Evolutionary conservation across 352 stramenopile species (phyloP), one percentile per base, ranked within the genome.

Genomic region (Pythium dissimile): DNA sequence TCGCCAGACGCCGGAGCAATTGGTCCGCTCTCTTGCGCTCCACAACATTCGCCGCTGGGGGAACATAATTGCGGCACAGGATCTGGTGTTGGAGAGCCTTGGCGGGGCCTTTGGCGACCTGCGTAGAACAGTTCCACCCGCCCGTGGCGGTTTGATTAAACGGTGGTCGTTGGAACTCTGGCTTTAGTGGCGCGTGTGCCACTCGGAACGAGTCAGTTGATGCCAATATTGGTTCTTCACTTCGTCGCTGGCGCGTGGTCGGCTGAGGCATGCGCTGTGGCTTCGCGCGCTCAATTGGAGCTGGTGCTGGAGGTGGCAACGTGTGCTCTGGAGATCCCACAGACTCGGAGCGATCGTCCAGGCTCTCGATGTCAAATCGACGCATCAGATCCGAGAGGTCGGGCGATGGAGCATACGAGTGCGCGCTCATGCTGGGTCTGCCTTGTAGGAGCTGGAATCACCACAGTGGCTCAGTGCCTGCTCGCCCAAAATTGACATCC

Each of bases 21-120:
- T 76, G 56, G 30, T 26, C 70, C 5, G 75, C 52, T 9, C 70
- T 62, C 7, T 71, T 71, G 0, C 63, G 54, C 5, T 69, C 60
- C 13, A 85, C 72, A 10, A 30, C 27, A 21, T 69, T 49, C 0
- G 74, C 54, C 9, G 66, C 62, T 32, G 76, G 71, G 7, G 79
- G 79, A 45, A 80, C 65, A 26, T 74, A 89, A 9, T 59, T 84
- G 15, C 75, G 73, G 44, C 64, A 66, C 24, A 89, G 59, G 46
- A 89, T 74, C 62, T 89, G 79, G 41, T 89, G 76, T 16, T 72
- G 67, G 28, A 89, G 67, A 7, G 67, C 48, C 49, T 84, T 82
- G 2, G 59, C 30, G 2, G 50, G 30, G 10, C 54, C 48, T 34
- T 44, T 52, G 24, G 63, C 62, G 34, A 89, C 32, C 21, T 78